Base-by-base conservation (phyloP, 2,329 filamentous ascomycete species). In the Penicillium sp. region DNA sequence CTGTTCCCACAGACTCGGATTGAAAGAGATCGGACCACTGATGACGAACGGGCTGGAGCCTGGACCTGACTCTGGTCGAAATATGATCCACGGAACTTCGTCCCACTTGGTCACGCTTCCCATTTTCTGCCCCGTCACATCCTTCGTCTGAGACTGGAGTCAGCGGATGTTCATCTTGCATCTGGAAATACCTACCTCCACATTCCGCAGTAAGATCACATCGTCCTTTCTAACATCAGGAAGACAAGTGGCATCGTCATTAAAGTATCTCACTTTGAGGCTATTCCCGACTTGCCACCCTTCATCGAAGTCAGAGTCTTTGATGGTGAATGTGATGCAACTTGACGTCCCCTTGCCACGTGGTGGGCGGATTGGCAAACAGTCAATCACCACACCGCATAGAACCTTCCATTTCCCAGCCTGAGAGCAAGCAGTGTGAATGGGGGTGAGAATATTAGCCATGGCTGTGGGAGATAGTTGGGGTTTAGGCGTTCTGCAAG, bases 311-410 rank as follows among this genome's bases (percentile, higher is more conserved):
- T 78, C 73, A 10, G 74, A 66, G 66, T 92, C 88, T 63, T 78
- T 83, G 4, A 92, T 67, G 1, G 79, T 82, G 32, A 91, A 75
- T 21, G 80, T 80, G 56, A 81, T 83, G 70, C 87, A 88, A 63
- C 72, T 82, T 80, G 89, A 87, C 22, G 69, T 65, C 21, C 82
- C 80, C 50, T 18, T 18, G 18, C 18, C 18, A 18, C 57, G 75
- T 1, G 85, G 85, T 10, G 68, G 52, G 0, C 76, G 77, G 1
- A 85, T 82, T 1, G 79, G 71, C 53, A 84, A 79, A 46, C 79
- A 81, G 62, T 93, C 89, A 48, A 84, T 83, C 3, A 93, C 83
- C 4, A 93, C 72, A 1, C 91, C 92, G 8, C 24, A 27, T 47
- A 91, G 81, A 39, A 94, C 74, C 71, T 78, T 87, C 59, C 86